Conservation (phyloP, 192 early-diverging fungal species). For the Dissophora globulifera region DNA sequence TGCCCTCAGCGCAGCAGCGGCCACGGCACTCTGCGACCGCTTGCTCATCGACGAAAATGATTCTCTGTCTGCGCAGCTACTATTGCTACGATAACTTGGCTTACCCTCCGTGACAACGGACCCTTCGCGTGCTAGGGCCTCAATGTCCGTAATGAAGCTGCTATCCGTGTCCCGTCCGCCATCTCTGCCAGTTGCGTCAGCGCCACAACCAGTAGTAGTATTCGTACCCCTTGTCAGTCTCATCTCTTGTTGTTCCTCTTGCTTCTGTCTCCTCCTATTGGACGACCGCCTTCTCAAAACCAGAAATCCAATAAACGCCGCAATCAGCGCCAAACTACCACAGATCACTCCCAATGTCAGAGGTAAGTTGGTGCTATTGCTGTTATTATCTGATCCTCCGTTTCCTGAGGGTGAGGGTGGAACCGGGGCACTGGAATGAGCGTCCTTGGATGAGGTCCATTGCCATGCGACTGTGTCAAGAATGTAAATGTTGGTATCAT, state of each 20-base stretch:
- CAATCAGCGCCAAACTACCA: slow-evolving; percentile 52
- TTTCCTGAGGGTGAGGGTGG: neutral
- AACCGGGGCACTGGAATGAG: slow-evolving; percentile 8
- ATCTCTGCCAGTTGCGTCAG: no score
- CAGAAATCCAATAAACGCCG: slow-evolving; percentile 47
- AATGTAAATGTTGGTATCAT: slow-evolving; percentile 73
- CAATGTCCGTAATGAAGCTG: slow-evolving; percentile 10
- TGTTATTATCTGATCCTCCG: slow-evolving; percentile 2
- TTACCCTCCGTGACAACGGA: slow-evolving; percentile 25
- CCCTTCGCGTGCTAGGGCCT: slow-evolving; percentile 23
- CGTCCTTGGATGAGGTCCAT: slow-evolving; percentile 65
- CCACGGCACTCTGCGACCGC: slow-evolving; percentile 5
- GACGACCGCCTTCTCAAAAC: slow-evolving; percentile 25
- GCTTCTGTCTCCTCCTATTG: slow-evolving; percentile 1
- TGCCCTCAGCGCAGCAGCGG: no score
- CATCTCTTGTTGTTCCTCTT: no score
- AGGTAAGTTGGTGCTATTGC: slow-evolving; percentile 18
- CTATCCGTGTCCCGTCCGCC: no score
- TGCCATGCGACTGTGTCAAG: slow-evolving; percentile 67
- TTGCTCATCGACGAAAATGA: slow-evolving; percentile 27
- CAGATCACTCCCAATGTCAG: slow-evolving; percentile 38
- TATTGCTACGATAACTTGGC: slow-evolving; percentile 8
- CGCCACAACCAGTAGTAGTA: no score
- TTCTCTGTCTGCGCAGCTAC: slow-evolving; percentile 4
- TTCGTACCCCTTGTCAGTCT: no score